Evolutionary conservation across 371 early-diverging fungal genomes (phyloP).

Genomic region (Mucor racemosus): DNA sequence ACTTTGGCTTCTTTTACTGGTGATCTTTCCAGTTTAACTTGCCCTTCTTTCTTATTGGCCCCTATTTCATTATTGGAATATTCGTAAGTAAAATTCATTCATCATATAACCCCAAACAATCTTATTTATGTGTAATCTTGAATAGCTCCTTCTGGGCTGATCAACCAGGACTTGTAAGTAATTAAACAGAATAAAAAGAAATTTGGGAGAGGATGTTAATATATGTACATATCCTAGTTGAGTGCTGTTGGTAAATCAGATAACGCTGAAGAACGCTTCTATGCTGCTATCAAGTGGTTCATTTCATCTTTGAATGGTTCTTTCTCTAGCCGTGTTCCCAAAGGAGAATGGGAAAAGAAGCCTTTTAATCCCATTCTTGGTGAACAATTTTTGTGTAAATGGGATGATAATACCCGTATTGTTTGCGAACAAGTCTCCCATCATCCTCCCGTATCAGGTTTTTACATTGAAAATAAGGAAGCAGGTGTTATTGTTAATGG

Average conservation of each 20-base stretch:
- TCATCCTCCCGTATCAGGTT: conserved; percentile 79
- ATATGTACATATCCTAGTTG: conserved; percentile 25
- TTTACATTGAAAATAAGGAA: conserved; percentile 73
- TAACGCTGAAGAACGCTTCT: conserved; percentile 71
- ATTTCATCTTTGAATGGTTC: conserved; percentile 79
- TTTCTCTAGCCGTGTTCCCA: conserved; percentile 70
- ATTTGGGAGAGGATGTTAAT: background rate
- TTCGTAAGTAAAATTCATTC: conserved; percentile 56
- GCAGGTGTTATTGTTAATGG: conserved; percentile 74
- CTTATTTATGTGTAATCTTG: background rate
- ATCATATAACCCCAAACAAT: background rate
- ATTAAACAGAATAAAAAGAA: background rate
- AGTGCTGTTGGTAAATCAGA: conserved; percentile 62
- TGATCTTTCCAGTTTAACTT: conserved; percentile 78
- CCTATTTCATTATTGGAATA: conserved; percentile 81
- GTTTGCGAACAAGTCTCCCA: conserved; percentile 79
- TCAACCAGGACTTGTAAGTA: conserved; percentile 49
- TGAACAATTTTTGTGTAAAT: conserved; percentile 75
- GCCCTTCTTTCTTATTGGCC: conserved; percentile 78
- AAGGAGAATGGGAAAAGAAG: conserved; percentile 81
- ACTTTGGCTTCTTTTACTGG: conserved; percentile 80
- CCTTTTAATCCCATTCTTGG: conserved; percentile 89
- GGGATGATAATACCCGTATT: conserved; percentile 72
- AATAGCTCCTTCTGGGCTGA: conserved; percentile 53
- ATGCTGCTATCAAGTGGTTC: conserved; percentile 77